Conservation (phyloP, 345 rosid species). For the Rubroshorea leprosula region DNA sequence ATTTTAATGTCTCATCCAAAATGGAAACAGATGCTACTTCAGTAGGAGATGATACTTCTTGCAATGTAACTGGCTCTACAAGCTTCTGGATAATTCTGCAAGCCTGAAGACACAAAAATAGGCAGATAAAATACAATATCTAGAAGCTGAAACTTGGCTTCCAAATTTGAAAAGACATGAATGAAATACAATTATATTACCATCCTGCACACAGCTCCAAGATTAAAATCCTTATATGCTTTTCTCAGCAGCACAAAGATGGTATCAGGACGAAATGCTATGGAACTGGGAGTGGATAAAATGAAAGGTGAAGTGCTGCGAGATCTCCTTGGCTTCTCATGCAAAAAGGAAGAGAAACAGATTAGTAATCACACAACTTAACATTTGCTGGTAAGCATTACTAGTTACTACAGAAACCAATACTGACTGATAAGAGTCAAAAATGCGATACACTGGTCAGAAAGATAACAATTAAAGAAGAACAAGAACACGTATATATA, state of each 20-base stretch:
- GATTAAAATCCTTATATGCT: constrained; percentile 58
- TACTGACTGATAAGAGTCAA: background rate
- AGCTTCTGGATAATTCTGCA: constrained; percentile 58
- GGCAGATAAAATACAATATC: constrained; percentile 9
- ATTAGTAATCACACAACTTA: background rate
- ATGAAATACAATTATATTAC: constrained; percentile 30
- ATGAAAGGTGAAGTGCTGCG: constrained; percentile 40
- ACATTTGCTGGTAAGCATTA: background rate
- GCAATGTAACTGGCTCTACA: constrained; percentile 35
- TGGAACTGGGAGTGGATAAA: constrained; percentile 40
- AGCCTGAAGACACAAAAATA: constrained; percentile 37
- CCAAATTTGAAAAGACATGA: constrained; percentile 12
- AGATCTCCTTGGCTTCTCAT: constrained; percentile 60
- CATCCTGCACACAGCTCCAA: constrained; percentile 55
- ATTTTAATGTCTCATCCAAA: constrained; percentile 38
- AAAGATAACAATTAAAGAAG: background rate
- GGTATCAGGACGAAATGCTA: constrained; percentile 58
- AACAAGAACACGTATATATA: too few species aligned
- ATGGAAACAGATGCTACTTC: constrained; percentile 32
- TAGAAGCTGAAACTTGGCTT: constrained; percentile 11
- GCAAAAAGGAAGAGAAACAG: constrained; percentile 16
- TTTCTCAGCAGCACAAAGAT: constrained; percentile 57
- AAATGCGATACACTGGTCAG: background rate
- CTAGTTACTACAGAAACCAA: background rate
- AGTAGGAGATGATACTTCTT: constrained; percentile 28